These are phyloP conservation scores for Leishmania martiniquensis DNA, from an alignment of 208 protist genomes.

Conservation along the genomic window DNA sequence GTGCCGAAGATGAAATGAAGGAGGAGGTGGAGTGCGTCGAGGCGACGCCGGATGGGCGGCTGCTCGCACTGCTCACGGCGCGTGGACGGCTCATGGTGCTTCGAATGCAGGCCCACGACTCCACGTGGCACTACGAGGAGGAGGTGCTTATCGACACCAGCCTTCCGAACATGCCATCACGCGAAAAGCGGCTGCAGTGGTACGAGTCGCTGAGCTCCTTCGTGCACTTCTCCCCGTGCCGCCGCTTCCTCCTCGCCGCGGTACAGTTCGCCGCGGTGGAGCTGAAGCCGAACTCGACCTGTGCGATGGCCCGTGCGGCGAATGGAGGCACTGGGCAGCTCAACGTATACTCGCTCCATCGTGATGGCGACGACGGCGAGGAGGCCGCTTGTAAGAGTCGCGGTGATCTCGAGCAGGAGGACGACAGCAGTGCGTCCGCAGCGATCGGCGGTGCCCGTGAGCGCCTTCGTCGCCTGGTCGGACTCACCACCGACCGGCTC, in stretches of 20 bases:
- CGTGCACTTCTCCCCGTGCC: constrained; percentile 62
- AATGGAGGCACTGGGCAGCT: constrained; percentile 46
- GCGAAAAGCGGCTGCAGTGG: constrained; percentile 52
- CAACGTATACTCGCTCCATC: constrained; percentile 71
- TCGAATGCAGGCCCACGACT: constrained; percentile 35
- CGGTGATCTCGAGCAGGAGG: not conserved
- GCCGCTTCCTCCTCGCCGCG: constrained; percentile 61
- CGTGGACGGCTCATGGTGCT: constrained; percentile 65
- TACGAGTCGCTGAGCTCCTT: constrained; percentile 59
- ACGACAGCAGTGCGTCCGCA: not conserved
- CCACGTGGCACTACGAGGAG: constrained; percentile 37
- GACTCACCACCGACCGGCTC: constrained; percentile 24
- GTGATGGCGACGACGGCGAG: constrained; percentile 13
- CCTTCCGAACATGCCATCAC: constrained; percentile 29
- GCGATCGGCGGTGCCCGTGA: not conserved
- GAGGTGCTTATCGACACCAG: constrained; percentile 47
- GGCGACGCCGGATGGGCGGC: constrained; percentile 50
- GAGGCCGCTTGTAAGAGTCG: not conserved
- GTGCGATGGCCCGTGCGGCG: constrained; percentile 1
- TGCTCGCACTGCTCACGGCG: constrained; percentile 76
- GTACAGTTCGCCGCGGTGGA: constrained; percentile 53
- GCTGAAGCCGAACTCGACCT: constrained; percentile 15
- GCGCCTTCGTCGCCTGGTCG: constrained; percentile 9
- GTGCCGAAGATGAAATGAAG: constrained; percentile 41
- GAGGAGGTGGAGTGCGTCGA: constrained; percentile 78